Conservation (phyloP, 768 basidiomycete species). For the Russula dissimulans region DNA sequence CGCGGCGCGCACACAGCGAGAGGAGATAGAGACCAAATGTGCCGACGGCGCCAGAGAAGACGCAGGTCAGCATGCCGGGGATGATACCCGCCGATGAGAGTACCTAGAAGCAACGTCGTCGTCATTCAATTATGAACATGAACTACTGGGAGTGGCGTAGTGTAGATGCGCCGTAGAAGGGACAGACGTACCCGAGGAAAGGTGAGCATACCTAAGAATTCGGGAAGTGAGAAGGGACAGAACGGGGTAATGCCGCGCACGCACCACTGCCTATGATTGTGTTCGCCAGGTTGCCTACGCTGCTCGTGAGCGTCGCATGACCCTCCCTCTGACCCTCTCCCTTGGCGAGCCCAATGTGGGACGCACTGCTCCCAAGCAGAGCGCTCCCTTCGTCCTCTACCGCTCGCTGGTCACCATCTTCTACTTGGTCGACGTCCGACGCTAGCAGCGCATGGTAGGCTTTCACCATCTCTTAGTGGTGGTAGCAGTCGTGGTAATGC, state of each 20-base stretch:
- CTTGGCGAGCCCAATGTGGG: slow-evolving; percentile 20
- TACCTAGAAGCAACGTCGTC: slow-evolving; percentile 38
- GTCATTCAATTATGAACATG: no score
- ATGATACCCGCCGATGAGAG: slow-evolving; percentile 86
- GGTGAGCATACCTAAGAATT: slow-evolving; percentile 66
- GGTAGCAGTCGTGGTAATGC: slow-evolving; percentile 23
- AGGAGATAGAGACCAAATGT: slow-evolving; percentile 87
- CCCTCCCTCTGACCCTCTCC: slow-evolving; percentile 41
- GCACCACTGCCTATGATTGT: slow-evolving; percentile 88
- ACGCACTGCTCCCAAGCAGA: slow-evolving; percentile 41
- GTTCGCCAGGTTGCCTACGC: slow-evolving; percentile 74
- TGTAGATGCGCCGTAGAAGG: no score
- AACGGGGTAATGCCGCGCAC: slow-evolving; percentile 14
- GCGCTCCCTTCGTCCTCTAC: slow-evolving; percentile 46
- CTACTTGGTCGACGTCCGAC: slow-evolving; percentile 25
- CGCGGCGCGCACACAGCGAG: slow-evolving; percentile 68
- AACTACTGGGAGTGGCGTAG: no score
- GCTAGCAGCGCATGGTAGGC: slow-evolving; percentile 50
- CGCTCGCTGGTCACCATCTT: slow-evolving; percentile 22
- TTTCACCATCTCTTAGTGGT: slow-evolving; percentile 54
- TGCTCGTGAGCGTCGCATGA: slow-evolving; percentile 57
- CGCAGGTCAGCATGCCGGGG: slow-evolving; percentile 83
- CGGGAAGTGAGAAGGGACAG: background rate
- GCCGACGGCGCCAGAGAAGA: slow-evolving; percentile 67
- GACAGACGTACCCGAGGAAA: slow-evolving; percentile 58